Evolutionary conservation across 1,284 basidiomycete species (phyloP).

Genomic region (Vanrija humicola): DNA sequence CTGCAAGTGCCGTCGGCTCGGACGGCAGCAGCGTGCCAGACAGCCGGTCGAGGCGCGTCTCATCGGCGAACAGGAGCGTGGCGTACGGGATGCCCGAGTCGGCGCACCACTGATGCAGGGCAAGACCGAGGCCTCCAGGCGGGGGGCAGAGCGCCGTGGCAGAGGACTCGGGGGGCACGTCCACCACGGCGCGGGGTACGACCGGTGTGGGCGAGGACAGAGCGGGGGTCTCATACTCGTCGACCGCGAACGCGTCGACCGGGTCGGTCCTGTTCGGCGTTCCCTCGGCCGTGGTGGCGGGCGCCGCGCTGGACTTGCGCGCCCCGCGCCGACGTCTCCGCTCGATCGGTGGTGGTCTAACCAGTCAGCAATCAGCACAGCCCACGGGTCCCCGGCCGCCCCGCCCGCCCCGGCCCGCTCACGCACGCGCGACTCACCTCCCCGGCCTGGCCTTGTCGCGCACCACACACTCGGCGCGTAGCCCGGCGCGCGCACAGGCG

Average conservation of each 20-base stretch:
- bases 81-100: conserved; percentile 4
- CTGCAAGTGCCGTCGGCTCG: not conserved
- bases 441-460: conserved; percentile 22
- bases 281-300: too few relatives aligned
- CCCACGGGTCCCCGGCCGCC: not conserved
- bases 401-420: too few relatives aligned
- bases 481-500: conserved; percentile 10
- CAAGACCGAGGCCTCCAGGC: too few relatives aligned
- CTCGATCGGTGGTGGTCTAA: conserved; percentile 5
- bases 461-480: conserved; percentile 13
- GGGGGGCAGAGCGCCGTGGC: too few relatives aligned
- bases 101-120: not conserved
- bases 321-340: too few relatives aligned
- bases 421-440: conserved; percentile 7
- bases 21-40: conserved; percentile 9
- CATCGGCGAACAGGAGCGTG: conserved; percentile 13
- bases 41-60: conserved; percentile 8
- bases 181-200: too few relatives aligned
- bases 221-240: too few relatives aligned
- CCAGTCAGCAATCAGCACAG: not conserved
- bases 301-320: too few relatives aligned
- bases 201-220: too few relatives aligned
- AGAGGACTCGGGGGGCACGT: too few relatives aligned
- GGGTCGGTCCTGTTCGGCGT: not conserved
- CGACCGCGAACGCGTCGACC: too few relatives aligned